Conservation (phyloP, 306 rosid genomes). For the Sindora glabra region DNA sequence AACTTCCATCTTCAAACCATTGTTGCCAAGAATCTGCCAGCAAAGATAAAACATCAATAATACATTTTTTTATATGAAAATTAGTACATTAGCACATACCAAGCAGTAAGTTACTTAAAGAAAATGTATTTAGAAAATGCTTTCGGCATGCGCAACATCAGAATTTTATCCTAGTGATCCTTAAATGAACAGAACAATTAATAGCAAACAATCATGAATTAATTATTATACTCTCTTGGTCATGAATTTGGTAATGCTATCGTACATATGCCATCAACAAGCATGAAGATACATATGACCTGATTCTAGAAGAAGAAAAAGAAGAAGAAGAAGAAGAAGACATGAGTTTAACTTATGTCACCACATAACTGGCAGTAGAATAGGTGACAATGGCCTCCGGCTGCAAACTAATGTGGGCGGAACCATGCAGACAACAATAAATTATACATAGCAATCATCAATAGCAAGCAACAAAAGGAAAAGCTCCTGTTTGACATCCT, state of each 20-base stretch:
- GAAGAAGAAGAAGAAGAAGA: slow-evolving; percentile 1
- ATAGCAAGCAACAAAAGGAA: slow-evolving; percentile 2
- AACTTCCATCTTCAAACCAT: slow-evolving; percentile 64
- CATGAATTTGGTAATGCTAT: background rate
- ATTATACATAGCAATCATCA: background rate
- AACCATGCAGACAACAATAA: background rate
- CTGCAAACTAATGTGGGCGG: background rate
- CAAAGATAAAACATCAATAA: slow-evolving; percentile 3
- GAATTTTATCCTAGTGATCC: background rate
- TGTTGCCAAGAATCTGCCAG: slow-evolving; percentile 53
- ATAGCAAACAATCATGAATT: background rate
- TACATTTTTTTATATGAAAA: background rate
- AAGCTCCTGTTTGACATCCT: slow-evolving; percentile 6
- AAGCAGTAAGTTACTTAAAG: background rate
- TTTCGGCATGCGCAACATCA: background rate
- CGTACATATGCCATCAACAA: background rate
- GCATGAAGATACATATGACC: slow-evolving; percentile 3
- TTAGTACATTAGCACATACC: slow-evolving; percentile 5
- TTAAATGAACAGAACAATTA: background rate
- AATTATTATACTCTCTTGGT: background rate
- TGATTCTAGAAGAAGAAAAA: slow-evolving; percentile 4
- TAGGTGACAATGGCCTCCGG: background rate
- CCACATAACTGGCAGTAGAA: background rate
- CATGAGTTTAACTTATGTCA: background rate
- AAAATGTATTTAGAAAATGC: background rate